phyloP scores from a whole-genome alignment of 345 rosid genomes.

The Corymbia maculata region DNA sequence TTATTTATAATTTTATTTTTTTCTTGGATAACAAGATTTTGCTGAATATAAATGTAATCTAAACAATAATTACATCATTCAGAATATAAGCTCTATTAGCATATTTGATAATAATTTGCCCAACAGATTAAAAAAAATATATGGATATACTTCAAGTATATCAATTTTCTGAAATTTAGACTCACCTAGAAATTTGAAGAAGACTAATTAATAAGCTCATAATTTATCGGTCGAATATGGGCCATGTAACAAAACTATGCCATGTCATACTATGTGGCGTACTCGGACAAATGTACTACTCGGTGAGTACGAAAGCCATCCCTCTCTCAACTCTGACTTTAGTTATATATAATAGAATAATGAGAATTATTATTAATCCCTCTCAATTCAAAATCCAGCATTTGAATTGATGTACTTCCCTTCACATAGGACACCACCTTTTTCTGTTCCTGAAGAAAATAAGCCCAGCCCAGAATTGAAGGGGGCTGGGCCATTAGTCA shows the following conservation, averaged over 20 bases:
- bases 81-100: not conserved
- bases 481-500: not conserved
- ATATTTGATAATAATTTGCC: not conserved
- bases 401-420: not conserved
- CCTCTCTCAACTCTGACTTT: not conserved
- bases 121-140: not conserved
- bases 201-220: not conserved
- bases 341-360: not conserved
- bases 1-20: too few relatives aligned
- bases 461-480: not conserved
- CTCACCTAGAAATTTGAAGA: not conserved
- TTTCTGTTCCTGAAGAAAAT: not conserved
- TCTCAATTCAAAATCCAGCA: not conserved
- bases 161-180: not conserved
- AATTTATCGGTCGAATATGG: not conserved
- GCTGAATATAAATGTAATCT: not conserved
- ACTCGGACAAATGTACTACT: not conserved
- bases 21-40: not conserved
- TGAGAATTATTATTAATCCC: not conserved
- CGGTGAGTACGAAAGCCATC: not conserved
- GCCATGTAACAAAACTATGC: not conserved
- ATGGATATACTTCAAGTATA: not conserved
- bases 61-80: not conserved
- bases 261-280: not conserved
- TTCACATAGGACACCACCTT: not conserved